Evolutionary conservation across 1,284 basidiomycete genomes (phyloP), one percentile per base, ranked within the genome.

Genomic region (Wolfiporia cocos): DNA sequence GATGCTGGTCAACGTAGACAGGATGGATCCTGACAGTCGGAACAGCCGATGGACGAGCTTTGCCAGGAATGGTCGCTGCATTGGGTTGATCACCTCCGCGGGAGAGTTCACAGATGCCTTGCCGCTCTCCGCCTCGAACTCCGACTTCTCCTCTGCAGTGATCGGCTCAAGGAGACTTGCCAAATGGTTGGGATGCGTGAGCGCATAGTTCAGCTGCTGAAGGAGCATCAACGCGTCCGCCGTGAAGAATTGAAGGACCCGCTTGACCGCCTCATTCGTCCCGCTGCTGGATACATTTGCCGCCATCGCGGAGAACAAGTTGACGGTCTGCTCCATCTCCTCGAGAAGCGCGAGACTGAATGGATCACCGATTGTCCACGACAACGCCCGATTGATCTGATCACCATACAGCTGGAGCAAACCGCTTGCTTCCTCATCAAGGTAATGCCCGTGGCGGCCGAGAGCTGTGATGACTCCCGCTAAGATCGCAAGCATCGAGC

Each of bases 181-280:
- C 17, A 96, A 74, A 51, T 91, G 85, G 53, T 92, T 86, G 5
- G 94, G 92, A 64, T 96, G 93, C 1, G 89, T 86, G 40, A 95
- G 71, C 0, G 91, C 87, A 53, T 93, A 92, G 57, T 92, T 92
- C 43, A 95, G 64, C 47, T 92, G 86, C 57, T 92, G 89, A 0
- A 98, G 68, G n/a, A 94, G 74, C 28, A 76, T 65, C 15, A 93
- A 66, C 0, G 81, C 80, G 43, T 76, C 77, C 2, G 69, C 67
- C 2, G 78, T 75, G 58, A 90, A 90, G 11, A 76, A 76, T 0
- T 71, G 70, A 28, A 92, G 67, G 2, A 90, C 74, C 48, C 78
- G 76, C 41, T 71, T 70, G 22, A 78, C 70, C 2, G 71, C 69
- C 34, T 73, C 69, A 31, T 68, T 64, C 42, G 69, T 69, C 29